Percentiles rank a stretch among this genome's conserved stretches.
Evolutionary conservation across 2,329 filamentous ascomycete species (phyloP).

Genomic region (Corinectria fuckeliana): DNA sequence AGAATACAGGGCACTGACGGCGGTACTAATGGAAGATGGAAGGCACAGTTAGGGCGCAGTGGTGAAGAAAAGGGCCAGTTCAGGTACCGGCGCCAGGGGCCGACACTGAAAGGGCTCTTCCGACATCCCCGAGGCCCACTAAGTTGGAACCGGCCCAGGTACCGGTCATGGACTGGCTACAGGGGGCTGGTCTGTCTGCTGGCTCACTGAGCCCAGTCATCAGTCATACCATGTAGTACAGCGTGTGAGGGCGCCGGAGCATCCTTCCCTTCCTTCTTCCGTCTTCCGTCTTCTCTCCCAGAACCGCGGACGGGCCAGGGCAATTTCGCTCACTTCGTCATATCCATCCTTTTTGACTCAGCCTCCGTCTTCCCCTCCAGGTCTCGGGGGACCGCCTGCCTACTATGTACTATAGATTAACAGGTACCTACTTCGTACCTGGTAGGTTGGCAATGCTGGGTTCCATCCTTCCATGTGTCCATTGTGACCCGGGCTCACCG

Average conservation of each 20-base stretch:
- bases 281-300: too few relatives aligned
- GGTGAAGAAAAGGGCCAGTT: neutral
- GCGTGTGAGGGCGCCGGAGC: neutral
- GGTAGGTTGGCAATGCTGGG: too few relatives aligned
- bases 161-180: constrained; percentile 18
- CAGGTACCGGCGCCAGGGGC: constrained; percentile 39
- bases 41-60: neutral
- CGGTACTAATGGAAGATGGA: too few relatives aligned
- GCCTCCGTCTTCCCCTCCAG: neutral
- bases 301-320: too few relatives aligned
- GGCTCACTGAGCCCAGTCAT: neutral
- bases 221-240: constrained; percentile 3
- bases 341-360: neutral
- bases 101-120: constrained; percentile 28
- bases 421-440: too few relatives aligned
- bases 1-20: neutral
- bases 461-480: too few relatives aligned
- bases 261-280: neutral
- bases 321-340: constrained; percentile 17
- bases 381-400: neutral
- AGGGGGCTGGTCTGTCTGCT: constrained; percentile 16
- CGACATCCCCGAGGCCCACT: constrained; percentile 25
- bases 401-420: too few relatives aligned
- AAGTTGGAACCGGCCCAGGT: constrained; percentile 30
- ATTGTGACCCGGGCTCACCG: too few relatives aligned